Evolutionary conservation across 495 filamentous ascomycete species (phyloP).

Genomic region (Xylaria flabelliformis): DNA sequence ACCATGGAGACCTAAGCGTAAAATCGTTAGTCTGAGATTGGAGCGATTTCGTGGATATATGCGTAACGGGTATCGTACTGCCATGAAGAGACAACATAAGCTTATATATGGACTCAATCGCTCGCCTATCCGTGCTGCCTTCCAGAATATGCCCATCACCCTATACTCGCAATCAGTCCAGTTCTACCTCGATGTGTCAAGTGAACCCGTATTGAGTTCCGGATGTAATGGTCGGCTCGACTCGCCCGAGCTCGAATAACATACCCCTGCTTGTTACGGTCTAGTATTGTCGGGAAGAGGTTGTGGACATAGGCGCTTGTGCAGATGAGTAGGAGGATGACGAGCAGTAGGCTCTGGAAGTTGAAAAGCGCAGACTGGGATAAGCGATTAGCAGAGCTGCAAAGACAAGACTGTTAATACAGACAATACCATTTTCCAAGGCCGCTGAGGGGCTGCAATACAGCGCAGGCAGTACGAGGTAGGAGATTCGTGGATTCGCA

Average conservation of each 20-base stretch:
- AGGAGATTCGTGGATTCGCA: too few relatives aligned
- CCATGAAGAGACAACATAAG: constrained; percentile 92
- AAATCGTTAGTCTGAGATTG: constrained; percentile 7
- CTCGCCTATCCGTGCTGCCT: constrained; percentile 92
- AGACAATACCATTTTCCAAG: constrained; percentile 19
- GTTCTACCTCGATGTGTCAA: background rate
- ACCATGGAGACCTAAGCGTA: constrained; percentile 36
- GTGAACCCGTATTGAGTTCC: background rate
- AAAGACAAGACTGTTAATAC: background rate
- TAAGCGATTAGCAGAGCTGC: constrained; percentile 37
- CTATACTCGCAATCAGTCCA: constrained; percentile 49
- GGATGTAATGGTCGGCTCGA: background rate
- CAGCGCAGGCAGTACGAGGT: background rate
- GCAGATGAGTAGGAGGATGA: constrained; percentile 94
- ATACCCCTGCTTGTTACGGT: constrained; percentile 89
- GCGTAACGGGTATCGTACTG: constrained; percentile 58
- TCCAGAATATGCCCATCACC: constrained; percentile 92
- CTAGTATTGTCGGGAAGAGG: constrained; percentile 88
- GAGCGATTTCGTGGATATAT: background rate
- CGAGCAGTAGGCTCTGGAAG: constrained; percentile 91
- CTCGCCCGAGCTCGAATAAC: constrained; percentile 29
- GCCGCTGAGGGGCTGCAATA: background rate
- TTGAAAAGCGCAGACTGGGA: constrained; percentile 93
- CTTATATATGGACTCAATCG: constrained; percentile 94
- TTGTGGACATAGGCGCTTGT: constrained; percentile 92